Conservation (phyloP, 2,329 filamentous ascomycete genomes). For the Xylaria sp. region DNA sequence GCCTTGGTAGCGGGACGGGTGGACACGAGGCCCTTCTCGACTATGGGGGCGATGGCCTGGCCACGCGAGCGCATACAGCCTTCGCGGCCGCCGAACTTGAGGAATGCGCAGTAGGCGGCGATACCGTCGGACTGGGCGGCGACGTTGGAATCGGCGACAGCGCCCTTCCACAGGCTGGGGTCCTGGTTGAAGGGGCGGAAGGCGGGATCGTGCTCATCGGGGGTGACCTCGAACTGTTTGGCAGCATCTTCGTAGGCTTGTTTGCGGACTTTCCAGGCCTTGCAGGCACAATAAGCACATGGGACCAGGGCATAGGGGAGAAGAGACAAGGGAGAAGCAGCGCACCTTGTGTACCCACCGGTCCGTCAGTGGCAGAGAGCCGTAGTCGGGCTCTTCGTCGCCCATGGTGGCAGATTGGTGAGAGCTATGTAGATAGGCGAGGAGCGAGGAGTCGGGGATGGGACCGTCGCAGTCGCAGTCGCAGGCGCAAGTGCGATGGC, state of each 20-base stretch:
- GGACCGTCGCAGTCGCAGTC: background rate
- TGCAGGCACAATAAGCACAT: background rate
- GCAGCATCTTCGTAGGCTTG: conserved; percentile 90
- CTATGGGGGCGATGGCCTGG: conserved; percentile 76
- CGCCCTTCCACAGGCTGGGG: conserved; percentile 85
- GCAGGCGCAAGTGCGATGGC: too few relatives aligned
- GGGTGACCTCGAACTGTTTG: conserved; percentile 82
- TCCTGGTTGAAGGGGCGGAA: conserved; percentile 90
- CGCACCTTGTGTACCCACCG: conserved; percentile 81
- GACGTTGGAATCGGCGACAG: conserved; percentile 92
- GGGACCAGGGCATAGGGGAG: background rate
- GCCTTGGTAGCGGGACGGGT: conserved; percentile 89
- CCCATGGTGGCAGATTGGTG: conserved; percentile 62
- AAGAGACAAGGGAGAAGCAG: background rate
- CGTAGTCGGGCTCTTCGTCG: conserved; percentile 83
- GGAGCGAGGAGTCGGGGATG: too few relatives aligned
- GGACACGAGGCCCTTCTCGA: conserved; percentile 89
- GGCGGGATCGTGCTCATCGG: conserved; percentile 82
- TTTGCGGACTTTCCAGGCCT: conserved; percentile 97
- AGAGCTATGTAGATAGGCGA: background rate
- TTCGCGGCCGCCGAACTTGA: conserved; percentile 86
- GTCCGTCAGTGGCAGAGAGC: conserved; percentile 76
- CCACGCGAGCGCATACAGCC: conserved; percentile 78
- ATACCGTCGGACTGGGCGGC: conserved; percentile 95
- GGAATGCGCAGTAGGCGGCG: conserved; percentile 83